Conservation (phyloP, 257 asterid genomes). For the Eucommia ulmoides region DNA sequence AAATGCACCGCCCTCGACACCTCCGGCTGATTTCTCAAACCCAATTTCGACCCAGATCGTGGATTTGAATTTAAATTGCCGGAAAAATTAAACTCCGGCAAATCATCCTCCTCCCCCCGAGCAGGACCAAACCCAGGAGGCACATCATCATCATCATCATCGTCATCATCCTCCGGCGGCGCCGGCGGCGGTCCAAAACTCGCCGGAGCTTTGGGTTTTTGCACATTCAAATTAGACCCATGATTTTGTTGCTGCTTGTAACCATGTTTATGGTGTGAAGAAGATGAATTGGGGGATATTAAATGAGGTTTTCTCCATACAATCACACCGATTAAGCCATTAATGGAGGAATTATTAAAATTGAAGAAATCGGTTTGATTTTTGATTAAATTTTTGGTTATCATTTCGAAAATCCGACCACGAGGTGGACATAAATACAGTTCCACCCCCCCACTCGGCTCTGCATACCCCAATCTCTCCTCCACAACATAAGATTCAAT, state of each 20-base stretch:
- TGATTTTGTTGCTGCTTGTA: conserved; percentile 40
- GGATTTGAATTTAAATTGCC: too few relatives aligned
- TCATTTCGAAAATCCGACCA: conserved; percentile 35
- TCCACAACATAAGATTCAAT: conserved; percentile 50
- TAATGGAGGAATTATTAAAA: conserved; percentile 35
- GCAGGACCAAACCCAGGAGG: conserved; percentile 97
- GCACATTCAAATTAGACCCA: conserved; percentile 37
- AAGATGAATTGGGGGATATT: conserved; percentile 70
- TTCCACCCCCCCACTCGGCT: conserved; percentile 70
- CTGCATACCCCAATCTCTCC: conserved; percentile 78
- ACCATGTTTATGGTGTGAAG: conserved; percentile 46
- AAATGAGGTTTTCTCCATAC: conserved; percentile 87
- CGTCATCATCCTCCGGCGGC: conserved; percentile 11
- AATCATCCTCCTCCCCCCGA: conserved; percentile 64
- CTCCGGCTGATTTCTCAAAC: too few relatives aligned
- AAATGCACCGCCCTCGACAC: conserved; percentile 10
- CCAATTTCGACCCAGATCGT: too few relatives aligned
- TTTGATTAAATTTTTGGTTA: conserved; percentile 43
- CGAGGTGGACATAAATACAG: conserved; percentile 76
- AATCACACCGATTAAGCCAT: conserved; percentile 79
- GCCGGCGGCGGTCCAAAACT: conserved; percentile 3
- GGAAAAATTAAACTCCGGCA: conserved; percentile 78
- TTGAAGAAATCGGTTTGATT: conserved; percentile 28
- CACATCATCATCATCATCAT: conserved; percentile 53
- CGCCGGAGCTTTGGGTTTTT: conserved; percentile 21